Percentiles rank a stretch among this genome's conserved stretches.
Evolutionary conservation across 2,329 filamentous ascomycete species (phyloP).

Genomic region (Ceratocystis destructans): DNA sequence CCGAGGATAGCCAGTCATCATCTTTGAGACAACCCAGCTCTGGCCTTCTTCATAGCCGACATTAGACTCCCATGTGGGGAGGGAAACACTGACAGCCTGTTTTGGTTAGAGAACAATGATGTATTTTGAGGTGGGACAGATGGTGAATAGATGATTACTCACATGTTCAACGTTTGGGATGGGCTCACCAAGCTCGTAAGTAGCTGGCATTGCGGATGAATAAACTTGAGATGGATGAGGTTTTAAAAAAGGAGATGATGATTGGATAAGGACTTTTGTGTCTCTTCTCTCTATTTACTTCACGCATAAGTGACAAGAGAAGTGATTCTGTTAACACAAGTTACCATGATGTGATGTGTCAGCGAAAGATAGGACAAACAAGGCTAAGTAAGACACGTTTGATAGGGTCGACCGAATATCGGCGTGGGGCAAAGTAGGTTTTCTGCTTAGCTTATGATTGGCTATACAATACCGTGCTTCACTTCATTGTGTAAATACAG

Average conservation of each 20-base stretch:
- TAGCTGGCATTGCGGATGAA: conserved; percentile 30
- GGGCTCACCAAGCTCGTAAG: conserved; percentile 48
- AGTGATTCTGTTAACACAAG: not conserved
- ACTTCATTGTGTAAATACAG: not conserved
- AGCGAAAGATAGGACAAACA: not conserved
- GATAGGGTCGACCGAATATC: not conserved
- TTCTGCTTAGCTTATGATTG: not conserved
- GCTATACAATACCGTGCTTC: not conserved
- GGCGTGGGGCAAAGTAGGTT: not conserved
- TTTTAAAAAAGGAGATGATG: not conserved
- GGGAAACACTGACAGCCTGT: conserved; percentile 86
- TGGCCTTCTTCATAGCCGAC: conserved; percentile 90
- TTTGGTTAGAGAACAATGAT: no score
- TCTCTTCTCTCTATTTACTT: not conserved
- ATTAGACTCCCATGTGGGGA: conserved; percentile 86
- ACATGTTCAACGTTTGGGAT: conserved; percentile 73
- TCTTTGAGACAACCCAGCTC: conserved; percentile 66
- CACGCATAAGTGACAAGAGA: not conserved
- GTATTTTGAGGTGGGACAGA: no score
- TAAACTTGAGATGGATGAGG: not conserved
- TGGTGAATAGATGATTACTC: conserved; percentile 27
- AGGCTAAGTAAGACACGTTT: not conserved
- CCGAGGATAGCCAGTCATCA: conserved; percentile 87
- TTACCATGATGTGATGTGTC: not conserved
- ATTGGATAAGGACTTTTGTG: not conserved